Evolutionary conservation across 495 filamentous ascomycete species (phyloP).

Genomic region (Hyphodiscus hymeniophilus): DNA sequence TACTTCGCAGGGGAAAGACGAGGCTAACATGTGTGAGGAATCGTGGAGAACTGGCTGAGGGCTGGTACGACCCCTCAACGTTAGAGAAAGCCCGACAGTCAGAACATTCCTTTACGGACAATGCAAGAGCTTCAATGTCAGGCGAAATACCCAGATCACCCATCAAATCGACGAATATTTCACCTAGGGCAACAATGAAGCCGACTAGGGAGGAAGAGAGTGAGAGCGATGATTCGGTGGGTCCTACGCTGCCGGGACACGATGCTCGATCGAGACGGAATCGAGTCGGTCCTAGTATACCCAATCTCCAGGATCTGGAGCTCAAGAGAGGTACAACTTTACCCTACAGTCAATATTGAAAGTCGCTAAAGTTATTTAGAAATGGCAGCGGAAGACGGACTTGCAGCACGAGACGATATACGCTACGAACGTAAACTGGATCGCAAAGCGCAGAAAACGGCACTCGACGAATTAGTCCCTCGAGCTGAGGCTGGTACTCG

Average conservation of each 20-base stretch:
- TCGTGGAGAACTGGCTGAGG: slow-evolving; percentile 80
- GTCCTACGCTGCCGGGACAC: slow-evolving; percentile 55
- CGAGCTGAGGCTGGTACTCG: slow-evolving; percentile 78
- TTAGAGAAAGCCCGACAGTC: slow-evolving; percentile 41
- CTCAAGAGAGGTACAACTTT: slow-evolving; percentile 47
- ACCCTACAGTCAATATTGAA: background rate
- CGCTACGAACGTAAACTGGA: slow-evolving; percentile 54
- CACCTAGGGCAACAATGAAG: slow-evolving; percentile 13
- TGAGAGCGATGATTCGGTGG: slow-evolving; percentile 57
- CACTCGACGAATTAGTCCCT: slow-evolving; percentile 71
- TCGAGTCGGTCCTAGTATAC: slow-evolving; percentile 61
- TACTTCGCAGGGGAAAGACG: background rate
- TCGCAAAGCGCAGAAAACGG: slow-evolving; percentile 48
- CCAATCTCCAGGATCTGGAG: slow-evolving; percentile 65
- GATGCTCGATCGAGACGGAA: slow-evolving; percentile 16
- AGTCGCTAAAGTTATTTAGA: slow-evolving; percentile 38
- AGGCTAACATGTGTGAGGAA: slow-evolving; percentile 59
- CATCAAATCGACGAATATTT: background rate
- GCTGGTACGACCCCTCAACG: slow-evolving; percentile 81
- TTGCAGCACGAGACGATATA: slow-evolving; percentile 43
- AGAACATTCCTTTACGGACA: slow-evolving; percentile 9
- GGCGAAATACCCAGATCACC: slow-evolving; percentile 3
- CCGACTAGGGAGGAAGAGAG: slow-evolving; percentile 10
- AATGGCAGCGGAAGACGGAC: slow-evolving; percentile 41
- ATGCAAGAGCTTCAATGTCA: background rate